A percentile compares a stretch with the other conserved stretches of the same genome.
Conservation (phyloP, 2,329 filamentous ascomycete genomes). For the Colletotrichum euphorbiae region DNA sequence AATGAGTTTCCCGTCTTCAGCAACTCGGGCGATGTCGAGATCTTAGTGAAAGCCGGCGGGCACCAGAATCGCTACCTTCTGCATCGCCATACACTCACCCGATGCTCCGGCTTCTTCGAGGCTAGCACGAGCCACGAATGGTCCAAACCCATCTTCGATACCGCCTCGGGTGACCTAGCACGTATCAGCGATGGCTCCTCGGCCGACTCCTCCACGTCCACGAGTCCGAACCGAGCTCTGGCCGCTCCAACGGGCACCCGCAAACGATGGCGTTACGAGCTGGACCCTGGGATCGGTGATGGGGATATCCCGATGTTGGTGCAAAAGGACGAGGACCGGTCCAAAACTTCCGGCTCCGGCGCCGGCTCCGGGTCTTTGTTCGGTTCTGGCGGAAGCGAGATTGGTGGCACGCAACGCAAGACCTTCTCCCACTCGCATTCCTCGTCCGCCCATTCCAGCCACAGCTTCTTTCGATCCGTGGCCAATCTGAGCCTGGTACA, state of each 20-base stretch:
- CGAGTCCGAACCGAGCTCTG: constrained; percentile 7
- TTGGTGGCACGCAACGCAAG: constrained; percentile 63
- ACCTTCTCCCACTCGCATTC: constrained; percentile 70
- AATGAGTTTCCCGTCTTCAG: constrained; percentile 96
- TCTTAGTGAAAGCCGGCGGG: constrained; percentile 76
- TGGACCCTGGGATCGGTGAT: constrained; percentile 79
- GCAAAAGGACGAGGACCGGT: constrained; percentile 71
- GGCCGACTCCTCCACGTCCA: constrained; percentile 35
- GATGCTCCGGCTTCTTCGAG: constrained; percentile 95
- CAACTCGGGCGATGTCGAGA: constrained; percentile 92
- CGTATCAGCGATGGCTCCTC: constrained; percentile 63
- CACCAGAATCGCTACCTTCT: constrained; percentile 87
- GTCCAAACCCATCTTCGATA: constrained; percentile 59
- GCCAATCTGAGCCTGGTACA: constrained; percentile 75
- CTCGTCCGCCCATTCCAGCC: constrained; percentile 52
- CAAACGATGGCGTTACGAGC: constrained; percentile 85
- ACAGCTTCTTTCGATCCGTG: constrained; percentile 86
- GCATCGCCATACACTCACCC: constrained; percentile 86
- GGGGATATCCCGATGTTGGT: constrained; percentile 90
- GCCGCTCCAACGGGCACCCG: constrained; percentile 51
- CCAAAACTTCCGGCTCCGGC: constrained; percentile 30
- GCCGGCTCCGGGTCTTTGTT: constrained; percentile 63
- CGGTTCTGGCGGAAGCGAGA: constrained; percentile 49
- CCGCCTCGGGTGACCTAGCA: constrained; percentile 59
- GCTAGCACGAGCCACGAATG: constrained; percentile 85